These are phyloP conservation scores for Glycine tomentella DNA, from an alignment of 306 rosid species.

Conservation along the genomic window DNA sequence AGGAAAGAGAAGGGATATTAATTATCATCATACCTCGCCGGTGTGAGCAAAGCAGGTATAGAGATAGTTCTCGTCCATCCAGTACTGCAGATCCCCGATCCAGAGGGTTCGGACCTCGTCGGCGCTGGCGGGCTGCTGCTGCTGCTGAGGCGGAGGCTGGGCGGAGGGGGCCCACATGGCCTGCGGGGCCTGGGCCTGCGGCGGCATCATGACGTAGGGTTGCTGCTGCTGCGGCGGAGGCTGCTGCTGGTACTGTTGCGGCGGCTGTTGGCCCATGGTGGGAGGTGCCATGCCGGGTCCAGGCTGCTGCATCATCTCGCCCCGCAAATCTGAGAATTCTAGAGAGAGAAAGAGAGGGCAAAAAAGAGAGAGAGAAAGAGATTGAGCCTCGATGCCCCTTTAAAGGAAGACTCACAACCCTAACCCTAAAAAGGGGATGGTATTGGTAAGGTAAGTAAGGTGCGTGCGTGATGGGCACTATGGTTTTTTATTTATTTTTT, in stretches of 20 bases:
- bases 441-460: not conserved
- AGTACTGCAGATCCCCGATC: slow-evolving; percentile 96
- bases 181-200: slow-evolving; percentile 61
- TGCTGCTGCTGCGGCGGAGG: slow-evolving; percentile 44
- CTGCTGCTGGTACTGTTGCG: slow-evolving; percentile 72
- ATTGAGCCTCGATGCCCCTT: not conserved
- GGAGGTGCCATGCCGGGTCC: slow-evolving; percentile 74
- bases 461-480: slow-evolving; percentile 8
- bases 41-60: slow-evolving; percentile 68
- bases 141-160: slow-evolving; percentile 51
- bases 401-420: slow-evolving; percentile 52
- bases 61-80: slow-evolving; percentile 94
- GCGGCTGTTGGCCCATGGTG: slow-evolving; percentile 63
- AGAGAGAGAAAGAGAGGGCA: slow-evolving; percentile 33
- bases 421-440: slow-evolving; percentile 58
- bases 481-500: not conserved
- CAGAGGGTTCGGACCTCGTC: slow-evolving; percentile 94
- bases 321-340: slow-evolving; percentile 20
- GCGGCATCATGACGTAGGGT: slow-evolving; percentile 87
- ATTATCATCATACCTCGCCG: slow-evolving; percentile 69
- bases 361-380: slow-evolving; percentile 26
- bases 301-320: slow-evolving; percentile 88
- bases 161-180: slow-evolving; percentile 67
- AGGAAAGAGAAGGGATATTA: no score
- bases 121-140: slow-evolving; percentile 58